A percentile compares a stretch with the other conserved stretches of the same genome.
phyloP scores from a whole-genome alignment of 139 green algal genomes.

The Picochlorum sp. region DNA sequence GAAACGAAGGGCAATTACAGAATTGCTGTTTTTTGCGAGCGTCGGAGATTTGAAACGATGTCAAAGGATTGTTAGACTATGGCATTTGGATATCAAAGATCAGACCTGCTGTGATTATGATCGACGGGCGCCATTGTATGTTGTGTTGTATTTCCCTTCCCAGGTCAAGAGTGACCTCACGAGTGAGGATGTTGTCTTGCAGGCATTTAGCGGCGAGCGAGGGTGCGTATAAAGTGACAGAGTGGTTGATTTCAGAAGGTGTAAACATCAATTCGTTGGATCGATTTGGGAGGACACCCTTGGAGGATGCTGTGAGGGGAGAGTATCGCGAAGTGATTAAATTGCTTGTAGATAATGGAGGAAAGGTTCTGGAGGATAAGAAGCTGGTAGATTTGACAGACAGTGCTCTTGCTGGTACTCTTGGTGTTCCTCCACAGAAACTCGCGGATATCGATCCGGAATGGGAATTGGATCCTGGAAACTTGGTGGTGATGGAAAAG shows the following conservation, averaged over 20 bases:
- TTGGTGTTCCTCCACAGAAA: conserved; percentile 45
- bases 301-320: conserved; percentile 79
- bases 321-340: conserved; percentile 68
- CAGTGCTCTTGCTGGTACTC: conserved; percentile 40
- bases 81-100: conserved; percentile 63
- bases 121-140: conserved; percentile 73
- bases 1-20: conserved; percentile 62
- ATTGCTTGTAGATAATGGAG: conserved; percentile 56
- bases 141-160: not conserved
- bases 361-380: conserved; percentile 31
- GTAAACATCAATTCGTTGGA: conserved; percentile 64
- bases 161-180: no score
- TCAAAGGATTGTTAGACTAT: conserved; percentile 57
- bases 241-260: conserved; percentile 71
- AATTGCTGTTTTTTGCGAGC: conserved; percentile 84
- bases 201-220: conserved; percentile 75
- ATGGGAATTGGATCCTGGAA: conserved; percentile 79
- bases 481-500: conserved; percentile 68
- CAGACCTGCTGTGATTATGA: conserved; percentile 76
- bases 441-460: conserved; percentile 66
- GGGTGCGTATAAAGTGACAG: conserved; percentile 60
- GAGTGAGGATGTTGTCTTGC: conserved; percentile 7
- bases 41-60: conserved; percentile 67
- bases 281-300: conserved; percentile 68
- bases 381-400: conserved; percentile 48